Base-by-base conservation (phyloP, 2,329 filamentous ascomycete species). In the Blastomyces parvus region DNA sequence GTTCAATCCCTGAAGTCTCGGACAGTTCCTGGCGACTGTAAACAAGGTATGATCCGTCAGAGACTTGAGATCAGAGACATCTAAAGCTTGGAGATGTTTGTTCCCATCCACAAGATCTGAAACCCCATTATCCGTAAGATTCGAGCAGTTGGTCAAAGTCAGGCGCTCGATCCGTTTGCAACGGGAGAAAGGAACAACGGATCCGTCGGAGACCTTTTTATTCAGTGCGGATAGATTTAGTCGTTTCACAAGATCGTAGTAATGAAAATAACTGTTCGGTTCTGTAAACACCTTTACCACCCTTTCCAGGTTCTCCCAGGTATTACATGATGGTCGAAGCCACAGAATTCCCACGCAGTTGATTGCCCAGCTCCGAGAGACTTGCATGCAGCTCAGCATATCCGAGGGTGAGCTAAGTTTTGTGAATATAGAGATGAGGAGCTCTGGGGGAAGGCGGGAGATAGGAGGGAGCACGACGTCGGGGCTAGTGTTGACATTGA, bases 281-380 rank as follows among this genome's bases (percentile, higher is more conserved):
- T 86, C 82, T 56, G 85, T 83, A 44, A 97, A 84, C 0, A 93
- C 92, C 64, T 83, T 82, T 72, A 91, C 92, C 68, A 99, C 94
- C 68, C 81, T 88, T 70, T 86, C 81, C 70, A 97, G 86, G 72
- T 91, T 91, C 14, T 82, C 77, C 89, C 91, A 97, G 69, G 86
- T 90, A 70, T 88, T 91, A 78, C 94, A 97, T 36, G 90, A 87
- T 1, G 94, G 94, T 48, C 94, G 85, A 75, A 97, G 92, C 94
- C 94, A 99, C 27, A 99, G 82, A 67, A 96, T 83, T 67, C 94
- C 93, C 68, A 97, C 94, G 60, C 89, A 88, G 73, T 97, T 97
- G 66, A 88, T 83, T 36, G 94, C 89, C 94, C 94, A 99, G 66
- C 88, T 86, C 76, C 91, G 92, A 72, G 88, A 97, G n/a, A 96